Evolutionary conservation across 306 rosid species (phyloP).

Genomic region (Castanopsis chinensis): DNA sequence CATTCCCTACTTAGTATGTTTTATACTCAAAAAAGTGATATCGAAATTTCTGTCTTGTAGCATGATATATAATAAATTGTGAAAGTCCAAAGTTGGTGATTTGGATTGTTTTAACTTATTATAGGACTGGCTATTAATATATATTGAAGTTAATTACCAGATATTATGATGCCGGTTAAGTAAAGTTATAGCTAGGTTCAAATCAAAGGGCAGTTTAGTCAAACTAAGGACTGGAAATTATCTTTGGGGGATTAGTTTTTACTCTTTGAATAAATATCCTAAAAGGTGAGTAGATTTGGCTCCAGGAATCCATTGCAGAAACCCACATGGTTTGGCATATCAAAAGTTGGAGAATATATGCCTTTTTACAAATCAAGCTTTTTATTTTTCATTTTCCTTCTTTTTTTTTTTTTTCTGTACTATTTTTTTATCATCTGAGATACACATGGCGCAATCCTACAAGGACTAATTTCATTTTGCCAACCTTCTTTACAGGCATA

Average conservation of each 20-base stretch:
- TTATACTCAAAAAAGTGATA: neutral
- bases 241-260: slow-evolving; percentile 19
- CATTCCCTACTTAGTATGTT: neutral
- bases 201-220: slow-evolving; percentile 17
- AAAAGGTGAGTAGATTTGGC: slow-evolving; percentile 50
- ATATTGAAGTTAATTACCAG: no score
- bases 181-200: neutral
- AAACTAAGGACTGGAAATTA: slow-evolving; percentile 10
- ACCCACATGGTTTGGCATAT: slow-evolving; percentile 64
- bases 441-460: slow-evolving; percentile 33
- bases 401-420: slow-evolving; percentile 13
- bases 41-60: neutral
- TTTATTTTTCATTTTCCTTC: slow-evolving; percentile 23
- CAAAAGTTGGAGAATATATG: slow-evolving; percentile 75
- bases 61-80: no score
- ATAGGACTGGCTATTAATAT: no score
- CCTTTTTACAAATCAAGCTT: slow-evolving; percentile 37
- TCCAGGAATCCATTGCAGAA: slow-evolving; percentile 66
- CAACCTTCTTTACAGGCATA: slow-evolving; percentile 23
- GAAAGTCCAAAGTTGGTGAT: no score
- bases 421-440: slow-evolving; percentile 26
- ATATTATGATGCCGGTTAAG: no score
- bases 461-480: slow-evolving; percentile 29
- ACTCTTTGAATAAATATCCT: slow-evolving; percentile 27
- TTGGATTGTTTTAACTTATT: no score